A percentile compares a stretch with the other conserved stretches of the same genome.
Conservation (phyloP, 352 stramenopile species). For the Thalassiosira ordinaria region DNA sequence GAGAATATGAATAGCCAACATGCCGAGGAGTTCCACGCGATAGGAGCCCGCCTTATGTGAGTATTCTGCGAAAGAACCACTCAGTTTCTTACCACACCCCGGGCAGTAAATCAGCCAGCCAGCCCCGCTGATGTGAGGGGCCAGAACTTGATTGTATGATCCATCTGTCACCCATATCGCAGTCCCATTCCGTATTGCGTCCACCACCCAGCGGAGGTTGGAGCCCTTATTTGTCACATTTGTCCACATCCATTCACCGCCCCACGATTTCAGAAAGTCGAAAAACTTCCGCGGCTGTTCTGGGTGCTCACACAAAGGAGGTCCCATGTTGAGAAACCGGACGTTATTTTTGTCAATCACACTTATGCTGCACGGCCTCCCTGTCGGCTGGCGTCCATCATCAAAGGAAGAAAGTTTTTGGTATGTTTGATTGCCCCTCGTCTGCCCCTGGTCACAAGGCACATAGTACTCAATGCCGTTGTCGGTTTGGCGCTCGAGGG, state of each 20-base stretch:
- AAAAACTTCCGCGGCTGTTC: background rate
- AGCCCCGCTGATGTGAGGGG: constrained; percentile 1
- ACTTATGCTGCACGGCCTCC: background rate
- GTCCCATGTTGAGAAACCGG: background rate
- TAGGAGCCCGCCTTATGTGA: background rate
- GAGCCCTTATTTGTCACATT: background rate
- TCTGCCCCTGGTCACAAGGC: background rate
- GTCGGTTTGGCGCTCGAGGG: background rate
- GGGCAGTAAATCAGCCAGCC: constrained; percentile 21
- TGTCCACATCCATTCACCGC: constrained; percentile 6
- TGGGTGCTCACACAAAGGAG: too few relatives aligned
- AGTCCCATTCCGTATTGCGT: constrained; percentile 1
- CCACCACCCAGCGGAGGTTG: constrained; percentile 1
- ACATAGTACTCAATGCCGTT: background rate
- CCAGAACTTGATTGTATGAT: constrained; percentile 4
- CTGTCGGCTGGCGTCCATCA: background rate
- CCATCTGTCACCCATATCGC: constrained; percentile 19
- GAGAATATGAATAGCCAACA: constrained; percentile 13
- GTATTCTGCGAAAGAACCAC: constrained; percentile 4
- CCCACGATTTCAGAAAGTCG: background rate
- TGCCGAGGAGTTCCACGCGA: constrained; percentile 5
- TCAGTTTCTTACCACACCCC: background rate
- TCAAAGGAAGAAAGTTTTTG: background rate
- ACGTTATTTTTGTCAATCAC: background rate
- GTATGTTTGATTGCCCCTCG: background rate